A percentile compares a stretch with the other conserved stretches of the same genome.
Conservation (phyloP, 345 rosid genomes). For the Melaleuca alternifolia region DNA sequence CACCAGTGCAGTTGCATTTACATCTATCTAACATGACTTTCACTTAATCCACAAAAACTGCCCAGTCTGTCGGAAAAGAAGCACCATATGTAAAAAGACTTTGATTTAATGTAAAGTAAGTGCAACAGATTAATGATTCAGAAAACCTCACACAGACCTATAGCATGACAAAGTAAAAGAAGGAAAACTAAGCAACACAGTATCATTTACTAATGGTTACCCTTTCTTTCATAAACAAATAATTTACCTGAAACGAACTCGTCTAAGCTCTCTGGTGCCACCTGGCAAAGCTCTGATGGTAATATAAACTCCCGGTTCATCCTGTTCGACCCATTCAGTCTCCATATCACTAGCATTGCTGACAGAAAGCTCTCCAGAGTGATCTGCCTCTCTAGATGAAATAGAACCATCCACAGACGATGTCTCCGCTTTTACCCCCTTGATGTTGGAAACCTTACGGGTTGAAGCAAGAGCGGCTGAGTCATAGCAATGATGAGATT, state of each 20-base stretch:
- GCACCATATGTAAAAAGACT: not conserved
- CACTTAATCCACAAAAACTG: not conserved
- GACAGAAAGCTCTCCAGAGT: conserved; percentile 65
- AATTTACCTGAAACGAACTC: conserved; percentile 86
- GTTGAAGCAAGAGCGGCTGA: conserved; percentile 54
- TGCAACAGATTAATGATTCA: not conserved
- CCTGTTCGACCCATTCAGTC: conserved; percentile 94
- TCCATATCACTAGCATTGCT: conserved; percentile 92
- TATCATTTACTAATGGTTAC: not conserved
- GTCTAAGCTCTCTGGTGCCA: conserved; percentile 83
- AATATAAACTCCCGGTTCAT: conserved; percentile 90
- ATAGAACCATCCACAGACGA: conserved; percentile 66
- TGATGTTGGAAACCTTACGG: conserved; percentile 56
- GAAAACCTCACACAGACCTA: not conserved
- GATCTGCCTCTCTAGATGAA: conserved; percentile 71
- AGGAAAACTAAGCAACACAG: not conserved
- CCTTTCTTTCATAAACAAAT: not conserved
- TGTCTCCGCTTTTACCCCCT: conserved; percentile 65
- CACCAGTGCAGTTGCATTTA: not conserved
- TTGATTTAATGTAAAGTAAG: not conserved
- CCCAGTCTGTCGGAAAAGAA: not conserved
- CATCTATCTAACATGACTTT: not conserved
- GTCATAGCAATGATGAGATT: conserved; percentile 27
- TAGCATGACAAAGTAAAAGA: not conserved
- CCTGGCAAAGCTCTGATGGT: conserved; percentile 71